A percentile compares a stretch with the other conserved stretches of the same genome.
phyloP scores from a whole-genome alignment of 2,329 filamentous ascomycete genomes.

The Tolypocladium album region DNA sequence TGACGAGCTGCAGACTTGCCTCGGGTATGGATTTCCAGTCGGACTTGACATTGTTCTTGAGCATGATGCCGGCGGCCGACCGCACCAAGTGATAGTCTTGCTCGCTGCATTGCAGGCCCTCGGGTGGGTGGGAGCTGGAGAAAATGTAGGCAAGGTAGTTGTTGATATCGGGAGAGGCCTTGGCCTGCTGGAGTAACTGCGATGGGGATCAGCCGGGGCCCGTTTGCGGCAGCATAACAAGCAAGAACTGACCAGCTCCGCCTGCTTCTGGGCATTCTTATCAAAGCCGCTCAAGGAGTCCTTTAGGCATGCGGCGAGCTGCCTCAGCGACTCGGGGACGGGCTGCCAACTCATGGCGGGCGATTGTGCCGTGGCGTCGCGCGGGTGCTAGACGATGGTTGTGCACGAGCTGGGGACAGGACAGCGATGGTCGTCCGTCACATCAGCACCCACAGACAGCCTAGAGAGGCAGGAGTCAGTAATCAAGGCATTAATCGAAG shows the following conservation, averaged over 20 bases:
- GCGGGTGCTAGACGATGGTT: neutral
- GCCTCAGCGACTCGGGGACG: conserved; percentile 72
- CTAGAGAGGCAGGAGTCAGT: neutral
- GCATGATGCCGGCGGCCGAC: conserved; percentile 80
- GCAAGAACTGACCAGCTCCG: conserved; percentile 59
- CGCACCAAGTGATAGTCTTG: conserved; percentile 66
- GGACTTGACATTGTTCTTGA: conserved; percentile 84
- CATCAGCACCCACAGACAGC: neutral
- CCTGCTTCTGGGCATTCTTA: conserved; percentile 72
- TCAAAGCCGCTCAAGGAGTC: conserved; percentile 85
- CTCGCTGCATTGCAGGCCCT: conserved; percentile 46
- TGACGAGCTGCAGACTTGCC: conserved; percentile 64
- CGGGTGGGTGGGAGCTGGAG: conserved; percentile 55
- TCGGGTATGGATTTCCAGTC: conserved; percentile 68
- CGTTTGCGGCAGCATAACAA: neutral
- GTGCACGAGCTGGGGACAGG: neutral
- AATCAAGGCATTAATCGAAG: too few species aligned
- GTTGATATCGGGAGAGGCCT: conserved; percentile 81
- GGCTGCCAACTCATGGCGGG: conserved; percentile 84
- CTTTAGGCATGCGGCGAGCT: conserved; percentile 79
- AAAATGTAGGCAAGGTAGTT: conserved; percentile 94
- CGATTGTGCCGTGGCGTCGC: neutral
- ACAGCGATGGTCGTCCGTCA: neutral
- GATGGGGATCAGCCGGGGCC: conserved; percentile 4
- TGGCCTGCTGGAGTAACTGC: conserved; percentile 89